Conservation (phyloP, 176 grass and related monocot species). For the maize (Zea mays) region Zm-B73-REFERENCE-NAM-5.0 NC_050096.1:75287001-75287500, state of each 20-base stretch:
- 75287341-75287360: background rate
- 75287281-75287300: background rate
- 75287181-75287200: background rate
- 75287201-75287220: background rate
- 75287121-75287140: background rate
- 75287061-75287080: background rate
- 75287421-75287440: slow-evolving; percentile 54
- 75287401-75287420: background rate
- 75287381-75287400: background rate
- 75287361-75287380: background rate
- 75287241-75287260: background rate
- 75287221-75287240: background rate
- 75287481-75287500: slow-evolving; percentile 96
- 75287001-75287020: too few relatives aligned
- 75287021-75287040: too few relatives aligned
- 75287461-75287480: slow-evolving; percentile 94
- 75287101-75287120: background rate
- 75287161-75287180: background rate
- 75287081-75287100: background rate
- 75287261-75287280: slow-evolving; percentile 14
- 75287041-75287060: too few relatives aligned
- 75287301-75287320: background rate
- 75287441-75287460: slow-evolving; percentile 98
- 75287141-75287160: background rate
- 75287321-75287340: background rate